phyloP scores from a whole-genome alignment of 371 early-diverging fungal species.

The Zancudomyces culisetae region DNA sequence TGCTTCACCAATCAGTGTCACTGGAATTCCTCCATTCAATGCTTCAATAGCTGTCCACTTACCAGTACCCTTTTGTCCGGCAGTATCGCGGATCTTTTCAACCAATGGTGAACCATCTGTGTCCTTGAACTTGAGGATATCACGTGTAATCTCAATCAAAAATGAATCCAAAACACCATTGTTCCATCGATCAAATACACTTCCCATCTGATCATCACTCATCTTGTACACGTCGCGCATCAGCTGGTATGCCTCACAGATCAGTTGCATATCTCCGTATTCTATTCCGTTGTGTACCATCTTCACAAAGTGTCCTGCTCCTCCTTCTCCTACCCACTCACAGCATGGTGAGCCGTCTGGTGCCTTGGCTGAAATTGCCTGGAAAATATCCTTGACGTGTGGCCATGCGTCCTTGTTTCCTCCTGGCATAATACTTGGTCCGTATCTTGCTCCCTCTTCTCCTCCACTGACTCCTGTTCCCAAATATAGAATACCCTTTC shows the following conservation, averaged over 20 bases:
- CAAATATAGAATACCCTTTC: slow-evolving; percentile 80
- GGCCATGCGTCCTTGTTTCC: slow-evolving; percentile 88
- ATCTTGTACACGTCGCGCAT: slow-evolving; percentile 68
- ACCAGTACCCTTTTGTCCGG: slow-evolving; percentile 99
- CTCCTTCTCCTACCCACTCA: slow-evolving; percentile 97
- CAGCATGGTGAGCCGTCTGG: slow-evolving; percentile 79
- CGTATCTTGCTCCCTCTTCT: slow-evolving; percentile 97
- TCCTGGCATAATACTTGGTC: slow-evolving; percentile 98
- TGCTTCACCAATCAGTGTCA: slow-evolving; percentile 93
- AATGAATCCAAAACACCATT: slow-evolving; percentile 88
- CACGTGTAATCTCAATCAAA: slow-evolving; percentile 88
- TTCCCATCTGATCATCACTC: slow-evolving; percentile 68
- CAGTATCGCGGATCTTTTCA: slow-evolving; percentile 89
- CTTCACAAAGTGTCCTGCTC: slow-evolving; percentile 99
- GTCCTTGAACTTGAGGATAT: slow-evolving; percentile 83
- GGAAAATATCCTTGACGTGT: slow-evolving; percentile 82
- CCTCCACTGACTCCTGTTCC: slow-evolving; percentile 99
- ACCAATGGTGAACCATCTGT: slow-evolving; percentile 69
- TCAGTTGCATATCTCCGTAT: slow-evolving; percentile 99
- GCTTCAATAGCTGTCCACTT: slow-evolving; percentile 95
- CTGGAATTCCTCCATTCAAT: slow-evolving; percentile 82
- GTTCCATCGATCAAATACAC: slow-evolving; percentile 85
- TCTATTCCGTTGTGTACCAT: slow-evolving; percentile 99
- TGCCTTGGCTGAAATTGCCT: slow-evolving; percentile 82
- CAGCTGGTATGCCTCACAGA: slow-evolving; percentile 90